Evolutionary conservation across 2,329 filamentous ascomycete species (phyloP).

Genomic region (Chaetomiaceae sp.): DNA sequence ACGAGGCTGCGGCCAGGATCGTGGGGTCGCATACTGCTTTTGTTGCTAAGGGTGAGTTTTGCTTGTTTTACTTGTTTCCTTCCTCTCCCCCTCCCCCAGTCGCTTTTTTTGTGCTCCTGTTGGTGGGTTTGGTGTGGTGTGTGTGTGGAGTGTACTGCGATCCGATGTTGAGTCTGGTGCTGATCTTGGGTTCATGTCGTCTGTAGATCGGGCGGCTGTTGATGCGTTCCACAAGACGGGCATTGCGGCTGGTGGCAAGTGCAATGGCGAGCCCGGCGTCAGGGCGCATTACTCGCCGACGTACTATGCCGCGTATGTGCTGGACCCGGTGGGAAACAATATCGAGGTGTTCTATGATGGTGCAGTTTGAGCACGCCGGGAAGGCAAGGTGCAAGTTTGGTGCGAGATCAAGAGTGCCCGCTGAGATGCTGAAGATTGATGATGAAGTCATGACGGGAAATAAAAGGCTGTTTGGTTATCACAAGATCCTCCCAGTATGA

Average conservation of each 20-base stretch:
- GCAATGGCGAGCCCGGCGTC: constrained; percentile 45
- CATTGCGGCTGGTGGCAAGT: constrained; percentile 39
- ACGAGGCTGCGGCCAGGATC: constrained; percentile 9
- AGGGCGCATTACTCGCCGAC: constrained; percentile 39
- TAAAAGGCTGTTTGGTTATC: no score
- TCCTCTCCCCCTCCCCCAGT: not conserved
- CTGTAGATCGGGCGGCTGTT: constrained; percentile 37
- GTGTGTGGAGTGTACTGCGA: no score
- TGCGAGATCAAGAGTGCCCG: no score
- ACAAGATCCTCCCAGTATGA: no score
- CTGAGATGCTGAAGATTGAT: no score
- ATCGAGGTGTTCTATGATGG: no score
- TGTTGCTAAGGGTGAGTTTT: constrained; percentile 28
- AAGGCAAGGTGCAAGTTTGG: no score
- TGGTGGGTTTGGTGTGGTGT: not conserved
- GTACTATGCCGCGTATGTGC: constrained; percentile 49
- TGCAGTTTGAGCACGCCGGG: no score
- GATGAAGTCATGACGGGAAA: no score
- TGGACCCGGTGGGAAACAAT: constrained; percentile 49
- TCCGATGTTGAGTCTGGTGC: no score
- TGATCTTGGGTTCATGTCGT: not conserved
- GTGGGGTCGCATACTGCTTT: constrained; percentile 31
- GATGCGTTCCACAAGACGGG: constrained; percentile 42
- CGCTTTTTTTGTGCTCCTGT: not conserved
- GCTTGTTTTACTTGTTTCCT: not conserved